Evolutionary conservation across 305 asterid species (phyloP), one percentile per base, ranked within the genome.

Genomic region (Solanum hybrid): DNA sequence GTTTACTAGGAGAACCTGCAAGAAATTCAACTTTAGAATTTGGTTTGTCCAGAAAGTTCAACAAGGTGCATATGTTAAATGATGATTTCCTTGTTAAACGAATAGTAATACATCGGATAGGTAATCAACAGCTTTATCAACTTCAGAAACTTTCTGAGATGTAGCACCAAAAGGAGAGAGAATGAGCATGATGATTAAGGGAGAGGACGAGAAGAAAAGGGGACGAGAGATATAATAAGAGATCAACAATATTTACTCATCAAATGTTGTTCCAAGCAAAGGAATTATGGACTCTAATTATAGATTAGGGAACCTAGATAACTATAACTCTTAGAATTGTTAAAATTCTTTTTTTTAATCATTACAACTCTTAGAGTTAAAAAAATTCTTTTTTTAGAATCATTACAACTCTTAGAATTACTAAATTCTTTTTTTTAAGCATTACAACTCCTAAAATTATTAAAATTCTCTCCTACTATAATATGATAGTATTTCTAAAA

Each of bases 1-100:
- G 88, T 92, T 95, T 96, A 82, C 94, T 90, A 20, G 95, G 90
- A 89, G 89, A 89, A 90, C 94, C 99, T 97, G 94, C 91, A 90
- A 91, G 89, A 74, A 91, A 88, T 16, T 36, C 51, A 85, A 57
- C 69, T 28, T 29, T 14, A 77, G 89, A 87, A 83, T 92, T 16
- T 87, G 40, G 33, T n/a, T 24, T 84, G 88, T 39, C 42, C 42
- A 87, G 57, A 36, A 34, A 75, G 87, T n/a, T 18, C 36, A 64
- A 29, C 39, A 51, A 85, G 76, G 76, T 29, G 73, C 87, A 83
- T 28, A 22, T 6, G 31, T 57, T 85, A 85, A 84, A 51, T 11
- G 75, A 84, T 1, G 10, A 28, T 85, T 31, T 31, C 71, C 75
- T 31, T 8, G 69, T 33, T 51, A 85, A 85, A 20, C 5, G 31